These are phyloP conservation scores for Neopestalotiopsis sp. DNA, from an alignment of 2,329 filamentous ascomycete species.

Conservation along the genomic window DNA sequence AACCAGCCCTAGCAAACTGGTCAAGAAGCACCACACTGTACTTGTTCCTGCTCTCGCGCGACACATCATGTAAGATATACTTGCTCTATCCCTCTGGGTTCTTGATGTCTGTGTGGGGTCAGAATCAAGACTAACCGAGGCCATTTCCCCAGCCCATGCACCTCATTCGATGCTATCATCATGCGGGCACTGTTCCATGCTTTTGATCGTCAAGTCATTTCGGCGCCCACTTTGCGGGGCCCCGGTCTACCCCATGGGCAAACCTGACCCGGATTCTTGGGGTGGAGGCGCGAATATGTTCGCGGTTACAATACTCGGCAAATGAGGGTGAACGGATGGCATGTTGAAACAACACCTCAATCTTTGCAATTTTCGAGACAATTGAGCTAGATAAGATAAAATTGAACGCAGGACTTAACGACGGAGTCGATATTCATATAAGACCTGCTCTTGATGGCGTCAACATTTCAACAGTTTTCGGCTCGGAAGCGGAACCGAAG, in stretches of 20 bases:
- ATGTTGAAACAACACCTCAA: background rate
- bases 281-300: background rate
- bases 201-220: background rate
- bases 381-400: background rate
- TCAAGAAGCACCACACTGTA: background rate
- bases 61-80: background rate
- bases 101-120: background rate
- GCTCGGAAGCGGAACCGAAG: background rate
- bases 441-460: no score
- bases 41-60: background rate
- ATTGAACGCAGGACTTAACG: background rate
- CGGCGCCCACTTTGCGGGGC: slow-evolving; percentile 6
- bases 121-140: background rate
- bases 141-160: background rate
- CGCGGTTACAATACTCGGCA: background rate
- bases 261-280: background rate
- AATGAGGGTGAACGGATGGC: background rate
- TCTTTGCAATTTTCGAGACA: background rate
- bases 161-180: background rate
- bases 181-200: background rate
- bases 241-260: background rate
- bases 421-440: background rate
- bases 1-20: background rate
- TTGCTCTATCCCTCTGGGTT: background rate
- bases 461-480: background rate